Evolutionary conservation across 2,329 filamentous ascomycete genomes (phyloP), one percentile per base, ranked within the genome.

Genomic region (Penicillium italicum): DNA sequence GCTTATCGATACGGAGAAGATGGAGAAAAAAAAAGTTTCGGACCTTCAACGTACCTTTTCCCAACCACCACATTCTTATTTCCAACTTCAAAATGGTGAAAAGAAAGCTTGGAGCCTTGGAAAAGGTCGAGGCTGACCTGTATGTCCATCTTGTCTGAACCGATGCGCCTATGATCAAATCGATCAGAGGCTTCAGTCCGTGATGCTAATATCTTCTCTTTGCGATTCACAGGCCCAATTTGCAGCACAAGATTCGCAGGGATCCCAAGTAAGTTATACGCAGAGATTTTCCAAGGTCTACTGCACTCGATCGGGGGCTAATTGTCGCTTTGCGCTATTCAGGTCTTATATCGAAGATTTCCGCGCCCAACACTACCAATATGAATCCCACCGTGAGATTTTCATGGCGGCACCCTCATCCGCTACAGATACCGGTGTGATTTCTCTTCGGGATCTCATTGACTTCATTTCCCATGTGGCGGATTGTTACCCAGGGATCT

Each of bases 71-170:
- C 40, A 40, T 48, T 26, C 31, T 60, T 36, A 33, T 44, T 50
- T 37, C 14, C 38, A 36, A 55, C 51, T 33, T 49, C 28, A 62
- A 57, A 16, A 94, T 91, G 85, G 89, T 85, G 57, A 96, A 96
- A 77, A 84, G 91, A 74, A 95, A 94, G 78, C 83, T 96, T 56
- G 90, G 89, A 53, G 92, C 92, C 58, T 85, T 97, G 74, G 92
- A 97, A 77, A 97, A 97, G 82, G 86, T 96, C 65, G 92, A 97
- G 71, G 92, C 91, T 33, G 91, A 96, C 75, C 80, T 95, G 82
- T 88, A 73, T 60, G 84, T 64, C n/a, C 16, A 26, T 20, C 43
- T 45, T 46, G 3, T 37, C 37, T n/a, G 18, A n/a, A 6, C 42
- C 42, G 26, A 40, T 48, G 58, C 57, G 44, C 55, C 56, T 46